phyloP scores from a whole-genome alignment of 371 early-diverging fungal species.

The Neoconidiobolus thromboides region DNA sequence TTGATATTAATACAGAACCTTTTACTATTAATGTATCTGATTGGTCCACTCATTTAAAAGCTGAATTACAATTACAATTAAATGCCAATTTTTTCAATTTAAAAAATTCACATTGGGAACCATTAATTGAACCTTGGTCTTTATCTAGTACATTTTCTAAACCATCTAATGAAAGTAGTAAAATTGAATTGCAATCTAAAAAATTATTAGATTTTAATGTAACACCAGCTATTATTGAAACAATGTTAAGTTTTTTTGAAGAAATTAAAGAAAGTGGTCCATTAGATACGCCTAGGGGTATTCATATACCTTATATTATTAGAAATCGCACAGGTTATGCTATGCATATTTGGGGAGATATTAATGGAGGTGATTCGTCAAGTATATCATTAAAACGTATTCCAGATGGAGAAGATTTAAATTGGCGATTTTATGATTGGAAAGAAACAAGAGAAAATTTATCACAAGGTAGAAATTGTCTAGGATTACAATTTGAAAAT shows the following conservation, averaged over 20 bases:
- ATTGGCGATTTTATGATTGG: constrained; percentile 96
- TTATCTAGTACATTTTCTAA: constrained; percentile 28
- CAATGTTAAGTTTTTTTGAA: constrained; percentile 29
- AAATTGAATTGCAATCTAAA: constrained; percentile 31
- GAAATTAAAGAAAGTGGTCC: constrained; percentile 2
- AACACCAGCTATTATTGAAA: constrained; percentile 56
- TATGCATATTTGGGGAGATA: constrained; percentile 60
- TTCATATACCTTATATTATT: constrained; percentile 55
- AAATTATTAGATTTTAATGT: constrained; percentile 55
- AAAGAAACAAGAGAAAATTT: constrained; percentile 64
- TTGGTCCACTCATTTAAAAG: constrained; percentile 66
- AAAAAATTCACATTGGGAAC: constrained; percentile 96
- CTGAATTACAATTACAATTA: constrained; percentile 45
- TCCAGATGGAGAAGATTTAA: constrained; percentile 46
- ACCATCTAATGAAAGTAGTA: not conserved
- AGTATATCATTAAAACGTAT: constrained; percentile 42
- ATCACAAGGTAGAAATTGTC: constrained; percentile 32
- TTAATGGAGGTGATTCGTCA: constrained; percentile 18
- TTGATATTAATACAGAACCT: constrained; percentile 61
- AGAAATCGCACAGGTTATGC: constrained; percentile 77
- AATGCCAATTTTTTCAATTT: constrained; percentile 84
- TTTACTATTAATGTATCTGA: constrained; percentile 61
- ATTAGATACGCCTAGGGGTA: constrained; percentile 10
- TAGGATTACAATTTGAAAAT: constrained; percentile 71
- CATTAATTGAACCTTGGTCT: constrained; percentile 82